Evolutionary conservation across 2,329 filamentous ascomycete species (phyloP).

Genomic region (Botrytis fabae): DNA sequence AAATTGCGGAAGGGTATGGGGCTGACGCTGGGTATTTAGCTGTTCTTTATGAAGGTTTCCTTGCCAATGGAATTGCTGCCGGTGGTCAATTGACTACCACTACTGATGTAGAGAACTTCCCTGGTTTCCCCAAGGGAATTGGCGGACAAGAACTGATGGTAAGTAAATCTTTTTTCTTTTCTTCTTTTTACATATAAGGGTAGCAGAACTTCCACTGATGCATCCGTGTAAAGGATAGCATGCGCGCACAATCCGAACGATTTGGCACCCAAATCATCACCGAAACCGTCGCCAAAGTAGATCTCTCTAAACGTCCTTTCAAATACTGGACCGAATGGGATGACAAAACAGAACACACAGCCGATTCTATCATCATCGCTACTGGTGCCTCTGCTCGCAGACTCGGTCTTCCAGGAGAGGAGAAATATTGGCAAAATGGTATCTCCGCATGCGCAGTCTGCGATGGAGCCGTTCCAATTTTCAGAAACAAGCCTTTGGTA

Average conservation of each 20-base stretch:
- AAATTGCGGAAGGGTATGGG: constrained; percentile 38
- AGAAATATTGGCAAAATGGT: constrained; percentile 96
- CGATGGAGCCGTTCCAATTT: constrained; percentile 95
- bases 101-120: constrained; percentile 98
- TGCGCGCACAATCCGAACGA: constrained; percentile 85
- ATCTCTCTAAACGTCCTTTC: constrained; percentile 83
- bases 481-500: constrained; percentile 91
- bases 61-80: constrained; percentile 93
- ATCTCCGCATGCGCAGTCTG: constrained; percentile 97
- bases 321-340: constrained; percentile 93
- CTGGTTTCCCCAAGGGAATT: constrained; percentile 88
- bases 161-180: constrained; percentile 21
- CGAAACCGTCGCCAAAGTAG: constrained; percentile 87
- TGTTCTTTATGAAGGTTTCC: constrained; percentile 95
- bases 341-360: constrained; percentile 76
- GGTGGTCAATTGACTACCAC: constrained; percentile 97
- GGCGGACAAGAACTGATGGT: constrained; percentile 83
- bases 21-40: constrained; percentile 45
- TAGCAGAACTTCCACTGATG: background rate
- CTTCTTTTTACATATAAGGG: background rate
- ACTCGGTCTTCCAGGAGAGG: constrained; percentile 80
- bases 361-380: constrained; percentile 89
- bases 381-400: constrained; percentile 91
- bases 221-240: constrained; percentile 59
- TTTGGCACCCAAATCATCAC: constrained; percentile 93